Percentiles rank a stretch among this genome's conserved stretches.
Conservation (phyloP, 1,139 yeast genomes). For the Suhomyces taliae region DNA sequence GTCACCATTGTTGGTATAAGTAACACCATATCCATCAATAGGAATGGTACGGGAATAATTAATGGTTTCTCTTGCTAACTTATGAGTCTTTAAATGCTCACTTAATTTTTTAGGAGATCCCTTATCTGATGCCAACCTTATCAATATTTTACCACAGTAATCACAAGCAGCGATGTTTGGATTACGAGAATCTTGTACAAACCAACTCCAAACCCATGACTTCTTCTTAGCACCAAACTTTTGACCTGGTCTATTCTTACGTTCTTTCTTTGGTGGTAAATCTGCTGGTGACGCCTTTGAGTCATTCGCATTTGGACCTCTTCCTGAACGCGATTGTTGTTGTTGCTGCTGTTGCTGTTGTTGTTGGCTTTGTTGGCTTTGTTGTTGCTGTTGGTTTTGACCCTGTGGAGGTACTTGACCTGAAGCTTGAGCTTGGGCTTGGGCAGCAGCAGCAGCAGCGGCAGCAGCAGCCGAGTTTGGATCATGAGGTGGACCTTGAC, state of each 20-base stretch:
- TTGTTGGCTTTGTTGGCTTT: conserved; percentile 1
- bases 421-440: conserved; percentile 21
- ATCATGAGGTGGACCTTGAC: conserved; percentile 7
- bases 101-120: conserved; percentile 60
- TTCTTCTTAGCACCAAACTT: conserved; percentile 59
- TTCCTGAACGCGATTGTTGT: conserved; percentile 11
- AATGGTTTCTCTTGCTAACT: conserved; percentile 39
- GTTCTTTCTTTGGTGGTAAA: conserved; percentile 20
- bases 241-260: conserved; percentile 31
- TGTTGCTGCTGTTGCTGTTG: conserved; percentile 13
- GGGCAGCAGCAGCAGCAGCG: conserved; percentile 12
- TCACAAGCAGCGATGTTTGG: conserved; percentile 57
- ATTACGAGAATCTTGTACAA: conserved; percentile 49
- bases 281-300: background rate
- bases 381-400: conserved; percentile 9
- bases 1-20: conserved; percentile 31
- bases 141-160: conserved; percentile 49
- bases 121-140: conserved; percentile 51
- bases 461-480: conserved; percentile 6
- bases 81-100: conserved; percentile 59
- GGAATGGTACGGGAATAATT: conserved; percentile 38
- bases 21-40: conserved; percentile 40
- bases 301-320: conserved; percentile 8
- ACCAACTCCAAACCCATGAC: conserved; percentile 67
- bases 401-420: conserved; percentile 13